These are phyloP conservation scores for Pseudonectria buxi DNA, from an alignment of 2,329 filamentous ascomycete species.

Conservation along the genomic window DNA sequence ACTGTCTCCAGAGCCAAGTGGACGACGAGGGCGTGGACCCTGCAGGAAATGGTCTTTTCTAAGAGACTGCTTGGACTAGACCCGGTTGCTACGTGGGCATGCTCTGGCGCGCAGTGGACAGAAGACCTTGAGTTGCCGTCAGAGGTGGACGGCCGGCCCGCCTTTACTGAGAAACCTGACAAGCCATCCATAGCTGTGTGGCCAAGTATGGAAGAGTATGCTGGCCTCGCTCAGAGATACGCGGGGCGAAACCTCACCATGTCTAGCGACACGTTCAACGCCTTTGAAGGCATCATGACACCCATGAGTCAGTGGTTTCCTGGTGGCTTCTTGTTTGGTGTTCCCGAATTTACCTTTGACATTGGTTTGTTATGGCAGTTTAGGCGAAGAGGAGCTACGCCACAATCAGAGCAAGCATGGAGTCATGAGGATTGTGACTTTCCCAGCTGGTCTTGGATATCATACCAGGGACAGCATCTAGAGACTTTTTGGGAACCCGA, in stretches of 20 bases:
- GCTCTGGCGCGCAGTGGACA: conserved; percentile 3
- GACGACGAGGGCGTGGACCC: conserved; percentile 4
- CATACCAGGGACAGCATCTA: conserved; percentile 2
- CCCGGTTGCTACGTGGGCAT: conserved; percentile 3
- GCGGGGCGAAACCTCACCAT: conserved; percentile 3
- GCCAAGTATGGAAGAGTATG: conserved; percentile 2
- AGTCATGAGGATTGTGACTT: neutral
- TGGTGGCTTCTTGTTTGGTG: conserved; percentile 1
- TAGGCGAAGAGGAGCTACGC: conserved; percentile 2
- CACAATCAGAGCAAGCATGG: conserved; percentile 1
- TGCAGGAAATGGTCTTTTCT: conserved; percentile 6
- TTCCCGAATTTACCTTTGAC: conserved; percentile 5
- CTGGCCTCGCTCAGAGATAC: conserved; percentile 1
- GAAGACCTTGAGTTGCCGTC: conserved; percentile 3
- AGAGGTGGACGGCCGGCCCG: conserved; percentile 1
- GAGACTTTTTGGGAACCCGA: conserved; percentile 3
- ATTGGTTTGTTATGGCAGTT: conserved; percentile 3
- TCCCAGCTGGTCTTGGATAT: conserved; percentile 8
- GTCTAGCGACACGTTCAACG: conserved; percentile 3
- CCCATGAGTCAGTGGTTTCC: conserved; percentile 4
- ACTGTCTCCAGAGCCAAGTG: neutral
- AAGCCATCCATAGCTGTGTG: conserved; percentile 2
- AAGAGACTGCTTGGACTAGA: conserved; percentile 2
- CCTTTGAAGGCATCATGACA: conserved; percentile 4
- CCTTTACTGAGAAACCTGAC: neutral